These are phyloP conservation scores for Eucalyptus marginata DNA, from an alignment of 345 rosid genomes.

Conservation along the genomic window DNA sequence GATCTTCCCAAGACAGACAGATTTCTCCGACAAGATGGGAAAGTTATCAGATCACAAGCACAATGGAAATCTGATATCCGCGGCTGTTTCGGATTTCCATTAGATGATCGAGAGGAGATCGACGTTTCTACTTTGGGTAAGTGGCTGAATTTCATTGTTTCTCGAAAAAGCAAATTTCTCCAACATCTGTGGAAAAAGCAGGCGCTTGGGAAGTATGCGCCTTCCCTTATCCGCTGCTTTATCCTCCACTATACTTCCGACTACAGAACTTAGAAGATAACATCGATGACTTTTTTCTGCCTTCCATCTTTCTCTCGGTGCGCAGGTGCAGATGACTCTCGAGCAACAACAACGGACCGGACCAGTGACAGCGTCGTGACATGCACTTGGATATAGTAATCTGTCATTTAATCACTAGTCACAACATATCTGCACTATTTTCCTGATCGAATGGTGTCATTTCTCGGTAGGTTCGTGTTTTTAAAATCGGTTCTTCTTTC, in stretches of 20 bases:
- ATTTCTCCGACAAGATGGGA: background rate
- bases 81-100: background rate
- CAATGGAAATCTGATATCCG: background rate
- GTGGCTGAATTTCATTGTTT: background rate
- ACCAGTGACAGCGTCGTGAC: background rate
- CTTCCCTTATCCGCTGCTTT: background rate
- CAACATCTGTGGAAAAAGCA: background rate
- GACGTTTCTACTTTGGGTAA: background rate
- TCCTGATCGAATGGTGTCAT: background rate
- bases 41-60: background rate
- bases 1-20: background rate
- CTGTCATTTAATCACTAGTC: background rate
- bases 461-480: background rate
- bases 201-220: background rate
- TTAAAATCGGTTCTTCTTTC: background rate
- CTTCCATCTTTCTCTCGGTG: background rate
- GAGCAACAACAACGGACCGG: background rate
- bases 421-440: background rate
- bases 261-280: background rate
- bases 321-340: background rate
- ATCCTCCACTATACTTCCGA: background rate
- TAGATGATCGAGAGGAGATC: background rate
- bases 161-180: background rate
- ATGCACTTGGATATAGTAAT: background rate
- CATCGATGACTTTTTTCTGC: background rate